These are phyloP conservation scores for Phytophthora pistaciae DNA, from an alignment of 352 stramenopile species.

Conservation along the genomic window DNA sequence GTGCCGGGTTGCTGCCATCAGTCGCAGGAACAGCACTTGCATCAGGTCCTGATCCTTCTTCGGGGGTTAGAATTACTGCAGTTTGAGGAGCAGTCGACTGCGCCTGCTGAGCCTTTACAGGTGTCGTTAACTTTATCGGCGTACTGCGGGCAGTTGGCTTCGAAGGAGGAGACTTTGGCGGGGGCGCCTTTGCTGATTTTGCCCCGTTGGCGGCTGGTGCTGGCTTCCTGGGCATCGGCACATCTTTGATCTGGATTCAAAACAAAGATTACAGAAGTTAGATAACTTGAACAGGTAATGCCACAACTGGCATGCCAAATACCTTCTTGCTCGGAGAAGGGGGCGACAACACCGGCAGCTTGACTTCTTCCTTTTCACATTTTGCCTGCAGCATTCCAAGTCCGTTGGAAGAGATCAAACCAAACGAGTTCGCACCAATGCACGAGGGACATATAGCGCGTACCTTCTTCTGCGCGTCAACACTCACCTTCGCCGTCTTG, in stretches of 20 bases:
- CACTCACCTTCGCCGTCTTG: conserved; percentile 8
- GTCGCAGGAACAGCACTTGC: background rate
- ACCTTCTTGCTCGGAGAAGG: conserved; percentile 47
- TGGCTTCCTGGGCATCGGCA: conserved; percentile 23
- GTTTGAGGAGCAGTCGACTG: background rate
- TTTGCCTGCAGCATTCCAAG: conserved; percentile 15
- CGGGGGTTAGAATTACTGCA: background rate
- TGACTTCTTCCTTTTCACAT: conserved; percentile 49
- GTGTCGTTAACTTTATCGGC: conserved; percentile 20
- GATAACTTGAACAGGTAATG: background rate
- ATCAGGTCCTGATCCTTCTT: background rate
- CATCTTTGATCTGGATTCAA: conserved; percentile 25
- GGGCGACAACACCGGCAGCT: conserved; percentile 50
- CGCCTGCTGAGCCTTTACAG: conserved; percentile 14
- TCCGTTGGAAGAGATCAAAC: background rate
- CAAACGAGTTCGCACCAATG: background rate
- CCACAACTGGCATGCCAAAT: background rate
- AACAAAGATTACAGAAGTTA: background rate
- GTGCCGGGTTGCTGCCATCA: background rate
- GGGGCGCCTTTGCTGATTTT: conserved; percentile 11
- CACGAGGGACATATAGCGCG: background rate
- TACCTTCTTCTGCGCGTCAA: conserved; percentile 29
- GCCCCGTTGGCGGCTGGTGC: conserved; percentile 1
- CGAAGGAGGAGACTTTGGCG: conserved; percentile 22
- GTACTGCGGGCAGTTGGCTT: conserved; percentile 12